These are phyloP conservation scores for Cryptosporidium parvum DNA, from an alignment of 169 alveolate species.

Conservation along the genomic window DNA sequence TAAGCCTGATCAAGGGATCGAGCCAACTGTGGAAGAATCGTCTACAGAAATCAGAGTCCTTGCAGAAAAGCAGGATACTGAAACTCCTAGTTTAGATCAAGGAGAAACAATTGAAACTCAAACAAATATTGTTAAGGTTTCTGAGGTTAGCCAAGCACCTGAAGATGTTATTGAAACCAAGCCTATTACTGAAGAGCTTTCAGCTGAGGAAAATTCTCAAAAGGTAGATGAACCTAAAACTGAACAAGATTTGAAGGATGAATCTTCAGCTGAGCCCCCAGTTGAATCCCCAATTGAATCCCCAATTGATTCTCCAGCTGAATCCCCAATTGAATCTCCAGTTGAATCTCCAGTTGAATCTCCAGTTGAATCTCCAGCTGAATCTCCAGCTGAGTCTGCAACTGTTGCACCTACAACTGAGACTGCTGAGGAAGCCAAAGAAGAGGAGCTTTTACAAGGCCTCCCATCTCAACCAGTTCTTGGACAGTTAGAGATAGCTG, in stretches of 20 bases:
- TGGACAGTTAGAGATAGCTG: background rate
- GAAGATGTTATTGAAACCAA: background rate
- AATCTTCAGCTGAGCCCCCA: constrained; percentile 10
- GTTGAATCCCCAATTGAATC: background rate
- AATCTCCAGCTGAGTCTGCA: background rate
- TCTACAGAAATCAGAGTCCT: background rate
- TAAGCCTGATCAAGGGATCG: background rate
- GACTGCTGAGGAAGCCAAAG: background rate
- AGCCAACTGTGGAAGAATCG: background rate
- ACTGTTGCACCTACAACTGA: background rate
- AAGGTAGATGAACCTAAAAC: background rate
- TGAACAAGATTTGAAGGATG: background rate
- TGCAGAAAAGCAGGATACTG: background rate
- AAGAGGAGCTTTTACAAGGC: background rate
- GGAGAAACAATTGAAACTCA: constrained; percentile 1
- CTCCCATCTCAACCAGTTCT: background rate
- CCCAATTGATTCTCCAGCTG: background rate
- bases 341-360: constrained; percentile 5
- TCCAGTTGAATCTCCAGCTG: background rate
- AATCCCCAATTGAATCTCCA: background rate
- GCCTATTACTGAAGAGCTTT: background rate
- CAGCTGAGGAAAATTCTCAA: background rate
- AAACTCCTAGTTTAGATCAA: background rate
- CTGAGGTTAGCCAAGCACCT: background rate
- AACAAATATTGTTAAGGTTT: constrained; percentile 2